These are phyloP conservation scores for Xylariaceae sp. DNA, from an alignment of 2,329 filamentous ascomycete species.

Conservation along the genomic window DNA sequence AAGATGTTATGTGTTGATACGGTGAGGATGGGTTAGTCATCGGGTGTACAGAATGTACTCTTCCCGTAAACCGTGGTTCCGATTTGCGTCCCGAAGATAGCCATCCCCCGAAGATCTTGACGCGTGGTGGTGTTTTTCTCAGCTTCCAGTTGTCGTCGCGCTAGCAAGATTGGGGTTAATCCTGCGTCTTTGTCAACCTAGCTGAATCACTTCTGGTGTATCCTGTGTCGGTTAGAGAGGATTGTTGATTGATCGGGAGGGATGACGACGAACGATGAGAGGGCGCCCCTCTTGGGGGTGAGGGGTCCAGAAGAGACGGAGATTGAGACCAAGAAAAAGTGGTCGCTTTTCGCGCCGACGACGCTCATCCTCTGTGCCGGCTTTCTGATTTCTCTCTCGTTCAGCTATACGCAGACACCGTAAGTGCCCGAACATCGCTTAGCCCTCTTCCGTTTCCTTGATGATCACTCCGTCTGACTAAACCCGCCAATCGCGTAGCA, in stretches of 20 bases:
- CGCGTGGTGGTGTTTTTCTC: too few relatives aligned
- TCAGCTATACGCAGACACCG: slow-evolving; percentile 24
- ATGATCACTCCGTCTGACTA: background rate
- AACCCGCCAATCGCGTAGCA: slow-evolving; percentile 20
- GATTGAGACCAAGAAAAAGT: slow-evolving; percentile 1
- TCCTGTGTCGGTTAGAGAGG: background rate
- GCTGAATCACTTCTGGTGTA: background rate
- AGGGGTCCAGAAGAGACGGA: slow-evolving; percentile 6
- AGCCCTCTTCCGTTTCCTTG: background rate
- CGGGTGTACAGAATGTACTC: too few relatives aligned
- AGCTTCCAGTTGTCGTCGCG: too few relatives aligned
- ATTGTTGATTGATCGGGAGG: too few relatives aligned
- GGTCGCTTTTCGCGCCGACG: slow-evolving; percentile 11
- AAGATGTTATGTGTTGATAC: too few relatives aligned
- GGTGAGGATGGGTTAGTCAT: too few relatives aligned
- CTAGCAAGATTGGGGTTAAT: too few relatives aligned
- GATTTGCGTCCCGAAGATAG: too few relatives aligned
- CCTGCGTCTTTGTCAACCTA: background rate
- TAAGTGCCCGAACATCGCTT: slow-evolving; percentile 13
- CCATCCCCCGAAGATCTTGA: too few relatives aligned
- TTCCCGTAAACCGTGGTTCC: too few relatives aligned
- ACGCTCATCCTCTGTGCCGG: slow-evolving; percentile 15
- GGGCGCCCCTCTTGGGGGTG: slow-evolving; percentile 18
- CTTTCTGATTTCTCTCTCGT: slow-evolving; percentile 21
- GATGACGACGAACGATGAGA: slow-evolving; percentile 19